These are phyloP conservation scores for Pachysandra terminalis DNA, from an alignment of 164 flowering plant species.

Conservation along the genomic window DNA sequence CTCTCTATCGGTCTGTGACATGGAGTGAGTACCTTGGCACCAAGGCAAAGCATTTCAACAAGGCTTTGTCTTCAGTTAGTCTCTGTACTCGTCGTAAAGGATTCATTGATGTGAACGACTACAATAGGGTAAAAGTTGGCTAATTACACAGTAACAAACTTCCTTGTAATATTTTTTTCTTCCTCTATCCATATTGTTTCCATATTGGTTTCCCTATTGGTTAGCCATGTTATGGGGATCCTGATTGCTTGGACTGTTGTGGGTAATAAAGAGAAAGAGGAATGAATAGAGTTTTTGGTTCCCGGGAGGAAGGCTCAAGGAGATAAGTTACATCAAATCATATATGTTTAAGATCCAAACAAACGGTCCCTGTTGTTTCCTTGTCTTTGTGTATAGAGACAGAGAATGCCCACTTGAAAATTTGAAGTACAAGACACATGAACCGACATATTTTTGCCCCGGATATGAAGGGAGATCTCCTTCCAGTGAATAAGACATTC, in stretches of 20 bases:
- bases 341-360: slow-evolving; percentile 19
- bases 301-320: slow-evolving; percentile 16
- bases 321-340: slow-evolving; percentile 26
- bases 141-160: slow-evolving; percentile 8
- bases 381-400: slow-evolving; percentile 26
- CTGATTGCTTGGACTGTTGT: slow-evolving; percentile 16
- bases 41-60: slow-evolving; percentile 73
- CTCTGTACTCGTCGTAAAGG: slow-evolving; percentile 27
- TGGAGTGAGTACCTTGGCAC: slow-evolving; percentile 72
- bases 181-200: not conserved
- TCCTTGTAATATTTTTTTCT: not conserved
- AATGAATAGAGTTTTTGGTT: slow-evolving; percentile 18
- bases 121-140: slow-evolving; percentile 29
- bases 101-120: slow-evolving; percentile 31
- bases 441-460: slow-evolving; percentile 41
- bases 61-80: slow-evolving; percentile 58
- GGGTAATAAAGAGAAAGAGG: not conserved
- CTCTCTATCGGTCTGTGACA: slow-evolving; percentile 59
- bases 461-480: slow-evolving; percentile 35
- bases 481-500: slow-evolving; percentile 29
- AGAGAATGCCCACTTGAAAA: slow-evolving; percentile 21
- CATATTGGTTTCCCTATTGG: not conserved
- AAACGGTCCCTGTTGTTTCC: slow-evolving; percentile 27
- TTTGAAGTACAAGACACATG: slow-evolving; percentile 27
- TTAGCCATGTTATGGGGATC: slow-evolving; percentile 8